Evolutionary conservation across 768 basidiomycete genomes (phyloP), one percentile per base, ranked within the genome.

Genomic region (Agrocybe chaxingu): DNA sequence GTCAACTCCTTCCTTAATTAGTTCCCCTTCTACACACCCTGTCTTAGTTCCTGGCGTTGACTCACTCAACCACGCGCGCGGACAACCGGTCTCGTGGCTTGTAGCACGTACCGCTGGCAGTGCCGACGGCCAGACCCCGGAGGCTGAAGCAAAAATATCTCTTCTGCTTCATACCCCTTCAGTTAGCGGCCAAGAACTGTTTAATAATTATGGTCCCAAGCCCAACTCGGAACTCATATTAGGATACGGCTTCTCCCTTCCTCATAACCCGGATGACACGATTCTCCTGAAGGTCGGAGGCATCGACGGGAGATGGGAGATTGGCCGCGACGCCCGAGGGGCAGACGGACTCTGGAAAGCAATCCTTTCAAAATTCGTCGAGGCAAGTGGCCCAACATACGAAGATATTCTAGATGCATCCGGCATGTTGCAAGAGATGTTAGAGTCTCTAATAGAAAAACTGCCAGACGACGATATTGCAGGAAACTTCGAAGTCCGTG

Each of bases 121-220:
- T 42, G n/a, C 12, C 57, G 32, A 48, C 53, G 12, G 30, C 60
- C 35, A 35, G 48, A 7, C 30, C 41, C 18, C 12, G 24, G 24
- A 24, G 24, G 24, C 45, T 43, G 60, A 61, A 19, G 64, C 77
- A 42, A 66, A 66, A 11, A 78, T 95, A 48, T 81, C 87, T 1
- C 76, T 96, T 45, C 70, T 89, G 2, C 67, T 78, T 6, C 85
- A 86, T 57, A 65, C 59, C 1, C 43, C 70, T 0, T 69, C 73
- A 3, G 53, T 55, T 1, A 53, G 66, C 1, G 78, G 75, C 11
- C 60, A 73, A 19, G 87, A 93, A 63, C 70, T 95, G 13, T 83
- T 86, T 70, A 96, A 94, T 70, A 96, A 96, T 64, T 97, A 97
- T 65, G 95, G 94, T 0, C 80, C 85, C 0, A 97, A 97, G 63